Evolutionary conservation across 2,329 filamentous ascomycete species (phyloP), one percentile per base, ranked within the genome.

Genomic region (Calonectria pteridis): DNA sequence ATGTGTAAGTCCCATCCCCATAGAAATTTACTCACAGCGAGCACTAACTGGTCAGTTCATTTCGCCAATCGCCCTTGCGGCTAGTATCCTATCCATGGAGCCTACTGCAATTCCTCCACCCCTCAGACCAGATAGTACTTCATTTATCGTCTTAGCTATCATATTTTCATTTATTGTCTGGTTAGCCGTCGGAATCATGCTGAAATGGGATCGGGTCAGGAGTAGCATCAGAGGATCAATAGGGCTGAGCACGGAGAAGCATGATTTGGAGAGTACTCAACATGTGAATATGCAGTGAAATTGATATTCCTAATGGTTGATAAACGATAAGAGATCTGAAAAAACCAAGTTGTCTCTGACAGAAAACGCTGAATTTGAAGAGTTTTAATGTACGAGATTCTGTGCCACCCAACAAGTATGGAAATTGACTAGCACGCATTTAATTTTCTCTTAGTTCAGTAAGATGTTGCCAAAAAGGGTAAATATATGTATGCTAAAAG

Each of bases 221-320:
- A 40, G 33, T n/a, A 18, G 33, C 6, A 62, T 62, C 1, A 23
- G 55, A 40, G 3, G 23, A 9, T 28, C 13, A 0, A 18, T 40
- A 4, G 14, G n/a, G 7, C 18, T 37, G 5, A 29, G 37, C 2
- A 62, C 4, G 6, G 2, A 40, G 9, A 29, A 29, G 18, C 2
- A 20, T 18, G 33, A 40, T 26, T 28, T 62, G 33, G 55, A 62
- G 16, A 62, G 35, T 11, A 13, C 1, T 6, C 37, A 29, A 28
- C 11, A 16, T 7, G 3, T 6, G 16, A 23, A 16, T 2, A 14
- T 4, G 20, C 3, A 26, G 18, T n/a, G 16, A 18, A 7, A 26
- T 1, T 4, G 6, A 6, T 28, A 18, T 10, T 2, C 31, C 3
- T 10, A 31, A 3, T 13, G 0, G 1, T 0, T 0, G 23, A 40